Base-by-base conservation (phyloP, 2,329 filamentous ascomycete genomes). In the Phialocephala subalpina region DNA sequence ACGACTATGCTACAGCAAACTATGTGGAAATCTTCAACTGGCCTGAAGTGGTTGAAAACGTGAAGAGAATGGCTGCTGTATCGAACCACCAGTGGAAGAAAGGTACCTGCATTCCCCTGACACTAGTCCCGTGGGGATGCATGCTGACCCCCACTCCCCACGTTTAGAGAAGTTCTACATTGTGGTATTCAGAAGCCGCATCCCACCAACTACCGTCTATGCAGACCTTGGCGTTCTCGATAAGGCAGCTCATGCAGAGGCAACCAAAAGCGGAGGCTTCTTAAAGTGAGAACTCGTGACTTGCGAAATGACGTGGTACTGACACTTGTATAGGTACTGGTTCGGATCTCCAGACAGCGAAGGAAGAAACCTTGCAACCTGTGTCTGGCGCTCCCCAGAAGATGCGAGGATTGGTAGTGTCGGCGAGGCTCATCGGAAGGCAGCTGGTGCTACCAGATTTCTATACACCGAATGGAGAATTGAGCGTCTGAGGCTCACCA, bases 11-110 rank as follows among this genome's bases (percentile, higher is more conserved):
- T 64, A 94, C 89, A 1, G 88, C 90, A 0, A 82, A 86, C 0
- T 97, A 97, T 78, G 78, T 82, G 3, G 85, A 89, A 1, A 88
- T 88, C 0, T 94, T 97, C 81, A 97, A 97, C 78, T 96, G 92
- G 89, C 68, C 77, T 2, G 80, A 86, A 49, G 83, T 93, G 16
- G 81, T 96, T 12, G 78, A 80, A 3, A 80, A 85, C 36, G 79
- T 96, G 60, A 83, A 80, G 64, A 74, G 80, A 1, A 80, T 94
- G 2, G 79, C 82, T 12, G 71, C 73, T 2, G 76, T 79, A 9
- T 83, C 84, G 14, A 79, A 79, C 6, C 79, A 84, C 69, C 67
- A 64, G 1, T 95, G 91, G 88, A 84, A 82, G 62, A 25, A 57
- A 40, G 55, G 55, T 57, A 81, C 18, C 11, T 22, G 29, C 16